Percentiles rank a stretch among this genome's conserved stretches.
Conservation (phyloP, 805 yeast genomes). For the Candida krabiensis region DNA sequence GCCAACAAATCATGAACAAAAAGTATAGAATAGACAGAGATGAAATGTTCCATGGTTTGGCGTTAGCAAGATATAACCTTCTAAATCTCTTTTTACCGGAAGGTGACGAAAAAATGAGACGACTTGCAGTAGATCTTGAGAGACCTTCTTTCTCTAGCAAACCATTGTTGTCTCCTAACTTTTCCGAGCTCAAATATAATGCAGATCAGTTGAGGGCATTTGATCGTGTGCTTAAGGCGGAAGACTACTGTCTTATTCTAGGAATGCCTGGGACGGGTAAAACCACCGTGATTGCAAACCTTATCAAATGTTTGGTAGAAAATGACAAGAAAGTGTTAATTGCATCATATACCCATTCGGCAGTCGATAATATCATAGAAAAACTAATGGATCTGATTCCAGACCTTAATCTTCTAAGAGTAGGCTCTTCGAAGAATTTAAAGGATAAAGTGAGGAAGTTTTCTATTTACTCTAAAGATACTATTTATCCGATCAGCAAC, state of each 20-base stretch:
- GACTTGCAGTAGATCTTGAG: constrained; percentile 53
- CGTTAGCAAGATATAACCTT: constrained; percentile 74
- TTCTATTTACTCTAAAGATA: constrained; percentile 43
- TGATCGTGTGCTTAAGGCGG: constrained; percentile 56
- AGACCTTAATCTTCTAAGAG: constrained; percentile 54
- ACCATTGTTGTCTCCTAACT: constrained; percentile 23
- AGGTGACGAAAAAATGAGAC: constrained; percentile 44
- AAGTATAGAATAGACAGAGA: constrained; percentile 77
- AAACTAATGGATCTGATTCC: constrained; percentile 53
- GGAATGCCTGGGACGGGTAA: constrained; percentile 99
- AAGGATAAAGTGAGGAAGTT: constrained; percentile 61
- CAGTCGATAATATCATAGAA: constrained; percentile 87
- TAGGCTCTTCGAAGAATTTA: constrained; percentile 61
- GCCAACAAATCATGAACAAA: constrained; percentile 8
- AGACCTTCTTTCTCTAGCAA: constrained; percentile 41
- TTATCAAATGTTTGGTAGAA: constrained; percentile 60
- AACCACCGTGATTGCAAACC: constrained; percentile 81
- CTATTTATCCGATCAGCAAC: constrained; percentile 26
- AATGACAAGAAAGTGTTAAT: constrained; percentile 68
- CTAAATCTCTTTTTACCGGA: constrained; percentile 59
- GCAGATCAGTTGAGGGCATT: constrained; percentile 72
- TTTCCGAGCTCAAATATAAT: constrained; percentile 46
- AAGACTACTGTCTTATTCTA: constrained; percentile 76
- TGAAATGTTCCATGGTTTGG: constrained; percentile 71
- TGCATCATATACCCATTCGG: constrained; percentile 91